Conservation (phyloP, 202 grass and related monocot species). For the Zoysia matrella region DNA sequence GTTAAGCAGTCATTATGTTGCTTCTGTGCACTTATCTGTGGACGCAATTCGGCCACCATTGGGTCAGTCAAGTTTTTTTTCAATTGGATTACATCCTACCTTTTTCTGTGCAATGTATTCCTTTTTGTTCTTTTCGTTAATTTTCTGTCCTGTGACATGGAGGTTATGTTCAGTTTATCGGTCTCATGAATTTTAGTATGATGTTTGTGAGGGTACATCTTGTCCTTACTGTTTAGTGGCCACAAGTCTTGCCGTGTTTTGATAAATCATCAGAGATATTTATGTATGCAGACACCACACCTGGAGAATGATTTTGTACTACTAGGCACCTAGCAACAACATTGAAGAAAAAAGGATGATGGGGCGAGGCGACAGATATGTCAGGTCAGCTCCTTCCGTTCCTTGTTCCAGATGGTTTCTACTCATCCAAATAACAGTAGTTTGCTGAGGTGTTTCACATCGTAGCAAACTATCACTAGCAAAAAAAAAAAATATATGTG, state of each 20-base stretch:
- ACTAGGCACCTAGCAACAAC: constrained; percentile 14
- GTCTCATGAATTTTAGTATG: neutral
- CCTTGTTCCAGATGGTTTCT: constrained; percentile 27
- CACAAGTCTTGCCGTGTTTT: neutral
- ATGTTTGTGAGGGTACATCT: neutral
- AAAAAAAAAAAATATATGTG: neutral
- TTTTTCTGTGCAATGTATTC: too few relatives aligned
- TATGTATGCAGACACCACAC: neutral
- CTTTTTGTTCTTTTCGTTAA: neutral
- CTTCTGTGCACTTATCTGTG: neutral
- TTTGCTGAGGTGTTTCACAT: constrained; percentile 9
- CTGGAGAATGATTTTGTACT: constrained; percentile 14
- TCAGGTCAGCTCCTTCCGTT: constrained; percentile 45
- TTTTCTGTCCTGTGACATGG: neutral
- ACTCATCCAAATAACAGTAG: neutral
- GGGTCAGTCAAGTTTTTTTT: neutral
- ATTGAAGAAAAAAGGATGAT: constrained; percentile 35
- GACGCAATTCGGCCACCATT: neutral
- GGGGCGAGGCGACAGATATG: constrained; percentile 52
- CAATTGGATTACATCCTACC: neutral
- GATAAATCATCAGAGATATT: constrained; percentile 27
- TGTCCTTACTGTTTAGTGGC: neutral
- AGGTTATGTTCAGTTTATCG: neutral
- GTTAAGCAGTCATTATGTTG: neutral
- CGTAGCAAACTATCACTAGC: neutral